phyloP scores from a whole-genome alignment of 2,329 filamentous ascomycete genomes.

The Simplicillium aogashimaense region DNA sequence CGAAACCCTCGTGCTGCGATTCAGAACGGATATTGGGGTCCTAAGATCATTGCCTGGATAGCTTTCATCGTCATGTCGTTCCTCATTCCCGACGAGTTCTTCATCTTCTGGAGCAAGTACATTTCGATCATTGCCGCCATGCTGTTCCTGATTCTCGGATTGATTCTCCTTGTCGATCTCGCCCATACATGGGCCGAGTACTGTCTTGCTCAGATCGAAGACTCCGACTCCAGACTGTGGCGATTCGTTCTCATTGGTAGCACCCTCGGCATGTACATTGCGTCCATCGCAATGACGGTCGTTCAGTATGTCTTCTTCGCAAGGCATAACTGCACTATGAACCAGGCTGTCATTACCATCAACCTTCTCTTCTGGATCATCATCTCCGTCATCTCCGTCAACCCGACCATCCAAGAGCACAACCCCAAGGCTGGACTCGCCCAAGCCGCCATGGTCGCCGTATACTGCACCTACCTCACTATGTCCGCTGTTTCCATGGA shows the following conservation, averaged over 20 bases:
- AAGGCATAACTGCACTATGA: conserved; percentile 74
- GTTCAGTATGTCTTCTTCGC: conserved; percentile 98
- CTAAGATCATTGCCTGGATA: conserved; percentile 87
- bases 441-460: conserved; percentile 93
- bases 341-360: conserved; percentile 90
- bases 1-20: conserved; percentile 79
- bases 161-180: conserved; percentile 87
- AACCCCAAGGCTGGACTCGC: conserved; percentile 91
- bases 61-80: conserved; percentile 83
- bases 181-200: conserved; percentile 97
- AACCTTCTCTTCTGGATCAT: conserved; percentile 77
- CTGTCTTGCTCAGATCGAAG: conserved; percentile 87
- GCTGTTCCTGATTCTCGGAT: conserved; percentile 83
- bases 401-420: conserved; percentile 80
- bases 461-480: conserved; percentile 98
- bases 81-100: conserved; percentile 90
- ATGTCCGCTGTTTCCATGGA: conserved; percentile 99
- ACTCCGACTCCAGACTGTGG: conserved; percentile 77
- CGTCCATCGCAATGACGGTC: conserved; percentile 86
- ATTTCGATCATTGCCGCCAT: conserved; percentile 81
- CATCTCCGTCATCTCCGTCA: conserved; percentile 77
- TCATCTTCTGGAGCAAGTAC: conserved; percentile 93
- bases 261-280: conserved; percentile 86
- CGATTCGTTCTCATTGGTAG: conserved; percentile 81
- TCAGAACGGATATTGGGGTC: conserved; percentile 99